Conservation (phyloP, 805 yeast species). For the Zygosaccharomyces bisporus region DNA sequence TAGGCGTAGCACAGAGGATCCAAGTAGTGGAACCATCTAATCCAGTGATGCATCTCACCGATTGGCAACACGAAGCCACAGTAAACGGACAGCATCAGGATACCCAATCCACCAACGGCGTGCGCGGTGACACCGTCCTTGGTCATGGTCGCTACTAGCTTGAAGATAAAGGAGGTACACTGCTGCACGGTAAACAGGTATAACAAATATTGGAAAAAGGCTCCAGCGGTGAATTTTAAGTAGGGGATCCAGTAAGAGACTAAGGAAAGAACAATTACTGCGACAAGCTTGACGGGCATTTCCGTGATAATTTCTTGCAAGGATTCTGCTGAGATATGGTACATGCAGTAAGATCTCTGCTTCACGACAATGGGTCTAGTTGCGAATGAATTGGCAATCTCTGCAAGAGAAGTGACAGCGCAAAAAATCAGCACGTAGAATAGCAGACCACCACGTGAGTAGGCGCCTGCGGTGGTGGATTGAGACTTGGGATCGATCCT, state of each 20-base stretch:
- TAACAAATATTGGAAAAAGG: slow-evolving; percentile 48
- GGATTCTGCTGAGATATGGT: slow-evolving; percentile 63
- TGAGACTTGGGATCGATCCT: slow-evolving; percentile 40
- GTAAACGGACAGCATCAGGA: slow-evolving; percentile 55
- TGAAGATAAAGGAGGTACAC: slow-evolving; percentile 52
- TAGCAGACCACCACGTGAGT: slow-evolving; percentile 59
- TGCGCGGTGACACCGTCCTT: slow-evolving; percentile 54
- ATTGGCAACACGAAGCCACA: slow-evolving; percentile 49
- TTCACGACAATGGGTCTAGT: slow-evolving; percentile 62
- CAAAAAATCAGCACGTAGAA: slow-evolving; percentile 59
- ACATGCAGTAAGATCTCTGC: slow-evolving; percentile 60
- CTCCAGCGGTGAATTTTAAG: slow-evolving; percentile 50
- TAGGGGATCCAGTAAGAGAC: slow-evolving; percentile 52
- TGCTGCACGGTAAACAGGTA: slow-evolving; percentile 47
- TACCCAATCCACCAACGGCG: slow-evolving; percentile 51
- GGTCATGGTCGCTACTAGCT: slow-evolving; percentile 50
- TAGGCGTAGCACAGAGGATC: slow-evolving; percentile 48
- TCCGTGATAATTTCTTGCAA: slow-evolving; percentile 54
- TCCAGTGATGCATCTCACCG: slow-evolving; percentile 56
- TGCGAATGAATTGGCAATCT: slow-evolving; percentile 54
- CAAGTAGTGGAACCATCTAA: slow-evolving; percentile 51
- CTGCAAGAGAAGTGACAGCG: slow-evolving; percentile 59
- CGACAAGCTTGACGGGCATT: slow-evolving; percentile 52
- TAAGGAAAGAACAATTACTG: slow-evolving; percentile 46
- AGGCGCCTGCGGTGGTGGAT: slow-evolving; percentile 50